Evolutionary conservation across 176 grass and related monocot genomes (phyloP).

Genomic region (Saccharum spontaneum): DNA sequence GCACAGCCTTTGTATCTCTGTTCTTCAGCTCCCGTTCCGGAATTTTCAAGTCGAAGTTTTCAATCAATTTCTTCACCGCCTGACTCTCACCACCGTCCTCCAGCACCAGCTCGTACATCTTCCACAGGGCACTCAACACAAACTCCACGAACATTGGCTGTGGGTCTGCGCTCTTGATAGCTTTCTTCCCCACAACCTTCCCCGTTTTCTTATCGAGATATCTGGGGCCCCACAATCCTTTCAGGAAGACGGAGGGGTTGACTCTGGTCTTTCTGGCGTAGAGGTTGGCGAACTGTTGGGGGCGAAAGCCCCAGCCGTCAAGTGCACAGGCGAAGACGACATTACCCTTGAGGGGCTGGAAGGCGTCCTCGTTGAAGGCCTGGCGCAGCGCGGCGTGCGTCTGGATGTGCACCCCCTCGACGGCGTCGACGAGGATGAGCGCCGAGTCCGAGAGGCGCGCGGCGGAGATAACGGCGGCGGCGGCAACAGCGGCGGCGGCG

Average conservation of each 20-base stretch:
- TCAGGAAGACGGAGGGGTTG: slow-evolving; percentile 56
- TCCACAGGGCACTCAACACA: slow-evolving; percentile 70
- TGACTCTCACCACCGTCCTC: slow-evolving; percentile 40
- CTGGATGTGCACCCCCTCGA: slow-evolving; percentile 90
- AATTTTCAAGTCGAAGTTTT: slow-evolving; percentile 53
- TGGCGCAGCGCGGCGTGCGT: slow-evolving; percentile 83
- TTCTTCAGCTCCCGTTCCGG: slow-evolving; percentile 61
- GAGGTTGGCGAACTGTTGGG: slow-evolving; percentile 63
- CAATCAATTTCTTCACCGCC: slow-evolving; percentile 48
- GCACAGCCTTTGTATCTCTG: slow-evolving; percentile 61
- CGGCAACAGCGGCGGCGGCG: too few relatives aligned
- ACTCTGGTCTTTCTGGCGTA: slow-evolving; percentile 53
- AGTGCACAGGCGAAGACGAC: slow-evolving; percentile 85
- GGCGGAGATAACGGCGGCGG: too few relatives aligned
- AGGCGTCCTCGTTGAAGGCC: slow-evolving; percentile 85
- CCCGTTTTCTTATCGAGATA: slow-evolving; percentile 69
- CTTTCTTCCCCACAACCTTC: slow-evolving; percentile 83
- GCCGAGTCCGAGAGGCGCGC: slow-evolving; percentile 76
- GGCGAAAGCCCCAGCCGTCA: slow-evolving; percentile 90
- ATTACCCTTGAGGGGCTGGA: slow-evolving; percentile 85
- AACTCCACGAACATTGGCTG: slow-evolving; percentile 89
- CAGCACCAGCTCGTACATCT: slow-evolving; percentile 57
- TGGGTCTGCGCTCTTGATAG: slow-evolving; percentile 48
- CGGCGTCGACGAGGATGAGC: slow-evolving; percentile 74
- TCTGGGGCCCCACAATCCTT: slow-evolving; percentile 68